Evolutionary conservation across 2,329 filamentous ascomycete genomes (phyloP), one percentile per base, ranked within the genome.

Genomic region (Arachnomyces sp.): DNA sequence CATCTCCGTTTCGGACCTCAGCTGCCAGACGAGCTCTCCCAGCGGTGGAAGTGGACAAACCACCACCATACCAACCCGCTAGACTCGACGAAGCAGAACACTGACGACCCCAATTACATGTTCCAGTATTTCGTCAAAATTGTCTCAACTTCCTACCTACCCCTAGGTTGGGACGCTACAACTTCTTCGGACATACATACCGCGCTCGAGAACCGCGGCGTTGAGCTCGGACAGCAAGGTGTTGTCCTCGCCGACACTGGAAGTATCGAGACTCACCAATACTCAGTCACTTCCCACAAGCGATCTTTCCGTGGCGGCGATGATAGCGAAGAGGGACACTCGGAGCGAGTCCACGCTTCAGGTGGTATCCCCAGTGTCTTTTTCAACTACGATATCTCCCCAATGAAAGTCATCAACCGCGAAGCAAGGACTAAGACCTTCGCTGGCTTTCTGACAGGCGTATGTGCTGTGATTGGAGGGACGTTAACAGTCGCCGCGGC

Each of bases 101-200:
- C 87, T 2, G 70, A 76, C 28, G 88, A 95, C 56, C 78, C 86
- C 51, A 84, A 84, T 49, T 95, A 76, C 73, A 98, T 95, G 71
- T 98, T 82, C 65, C 95, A 96, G 87, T 98, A 98, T 72, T 98
- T 98, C 65, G 75, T 98, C 66, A 98, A 98, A 73, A 92, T 98
- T 42, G 92, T 98, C 25, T 87, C 86, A 3, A 98, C 92, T 2
- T 90, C 88, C 1, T 98, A 96, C 62, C 75, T 96, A 17, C 88
- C 92, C 2, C 75, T 98, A 1, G 88, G 88, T 47, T 94, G 87
- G 86, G 82, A 88, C 58, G 78, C 79, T 54, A 73, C 73, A 44
- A 64, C 61, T 40, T 65, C 62, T 0, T 52, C 57, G 36, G 48
- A 60, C 15, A 49, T 62, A 16, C 60, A 67, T 46, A 59, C 53